Evolutionary conservation across 2,329 filamentous ascomycete species (phyloP).

Genomic region (Magnaporthales sp.): DNA sequence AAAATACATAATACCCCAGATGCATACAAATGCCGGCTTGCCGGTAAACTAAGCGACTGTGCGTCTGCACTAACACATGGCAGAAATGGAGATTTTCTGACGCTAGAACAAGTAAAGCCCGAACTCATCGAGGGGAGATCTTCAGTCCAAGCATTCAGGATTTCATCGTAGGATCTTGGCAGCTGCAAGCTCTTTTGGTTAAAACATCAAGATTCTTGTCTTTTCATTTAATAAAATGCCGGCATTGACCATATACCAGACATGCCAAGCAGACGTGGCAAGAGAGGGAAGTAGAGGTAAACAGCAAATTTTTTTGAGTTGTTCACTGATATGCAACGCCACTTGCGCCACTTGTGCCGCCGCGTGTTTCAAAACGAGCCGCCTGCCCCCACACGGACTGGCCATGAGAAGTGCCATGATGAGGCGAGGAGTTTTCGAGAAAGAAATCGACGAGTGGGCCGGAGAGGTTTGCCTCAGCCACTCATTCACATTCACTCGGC

Average conservation of each 20-base stretch:
- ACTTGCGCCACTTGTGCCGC: neutral
- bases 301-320: neutral
- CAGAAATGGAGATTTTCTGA: neutral
- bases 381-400: neutral
- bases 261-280: neutral
- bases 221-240: neutral
- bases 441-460: neutral
- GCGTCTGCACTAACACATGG: neutral
- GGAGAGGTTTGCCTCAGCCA: neutral
- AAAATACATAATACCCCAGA: neutral
- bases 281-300: neutral
- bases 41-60: neutral
- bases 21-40: neutral
- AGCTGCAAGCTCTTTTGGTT: neutral
- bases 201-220: neutral
- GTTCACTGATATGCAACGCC: neutral
- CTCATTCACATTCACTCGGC: neutral
- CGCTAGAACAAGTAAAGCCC: neutral
- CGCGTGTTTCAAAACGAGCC: neutral
- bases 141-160: neutral
- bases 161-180: neutral
- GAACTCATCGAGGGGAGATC: neutral
- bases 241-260: neutral
- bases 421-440: neutral
- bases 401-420: neutral